These are phyloP conservation scores for Cladophialophora exuberans DNA, from an alignment of 2,329 filamentous ascomycete species.

Conservation along the genomic window DNA sequence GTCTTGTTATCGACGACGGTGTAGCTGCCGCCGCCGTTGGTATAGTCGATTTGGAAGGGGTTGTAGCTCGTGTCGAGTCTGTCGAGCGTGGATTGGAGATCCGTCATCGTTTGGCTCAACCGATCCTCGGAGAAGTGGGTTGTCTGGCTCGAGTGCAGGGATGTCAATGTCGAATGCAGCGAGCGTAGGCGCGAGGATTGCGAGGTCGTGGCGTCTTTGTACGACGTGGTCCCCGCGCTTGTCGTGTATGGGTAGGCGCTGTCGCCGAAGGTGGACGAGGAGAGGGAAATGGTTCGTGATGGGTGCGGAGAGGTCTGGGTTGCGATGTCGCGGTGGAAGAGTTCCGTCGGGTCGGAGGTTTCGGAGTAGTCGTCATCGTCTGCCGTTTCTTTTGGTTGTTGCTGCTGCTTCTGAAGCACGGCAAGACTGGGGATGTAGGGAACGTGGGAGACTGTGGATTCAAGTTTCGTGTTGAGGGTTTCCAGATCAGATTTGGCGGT, in stretches of 20 bases:
- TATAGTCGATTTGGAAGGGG: constrained; percentile 28
- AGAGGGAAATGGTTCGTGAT: constrained; percentile 42
- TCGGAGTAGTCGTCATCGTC: constrained; percentile 54
- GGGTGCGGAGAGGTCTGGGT: constrained; percentile 61
- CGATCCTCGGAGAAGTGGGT: constrained; percentile 43
- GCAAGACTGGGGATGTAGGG: constrained; percentile 40
- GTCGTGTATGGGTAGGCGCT: constrained; percentile 17
- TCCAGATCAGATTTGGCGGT: constrained; percentile 57
- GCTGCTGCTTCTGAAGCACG: constrained; percentile 15
- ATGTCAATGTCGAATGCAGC: constrained; percentile 54
- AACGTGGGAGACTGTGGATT: constrained; percentile 55
- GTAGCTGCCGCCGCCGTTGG: constrained; percentile 30
- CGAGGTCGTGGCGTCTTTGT: constrained; percentile 25
- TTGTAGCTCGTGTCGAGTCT: constrained; percentile 36
- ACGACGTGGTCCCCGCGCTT: background rate
- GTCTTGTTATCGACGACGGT: no score
- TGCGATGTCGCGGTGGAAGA: constrained; percentile 66
- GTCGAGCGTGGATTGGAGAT: constrained; percentile 29
- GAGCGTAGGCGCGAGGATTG: constrained; percentile 43
- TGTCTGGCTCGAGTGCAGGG: constrained; percentile 51
- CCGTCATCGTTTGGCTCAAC: constrained; percentile 22
- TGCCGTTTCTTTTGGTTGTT: constrained; percentile 39
- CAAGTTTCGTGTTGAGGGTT: constrained; percentile 60
- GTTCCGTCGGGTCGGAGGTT: constrained; percentile 63
- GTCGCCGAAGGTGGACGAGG: constrained; percentile 32